Conservation (phyloP, 441 rosid species). For the Geranium incanum region DNA sequence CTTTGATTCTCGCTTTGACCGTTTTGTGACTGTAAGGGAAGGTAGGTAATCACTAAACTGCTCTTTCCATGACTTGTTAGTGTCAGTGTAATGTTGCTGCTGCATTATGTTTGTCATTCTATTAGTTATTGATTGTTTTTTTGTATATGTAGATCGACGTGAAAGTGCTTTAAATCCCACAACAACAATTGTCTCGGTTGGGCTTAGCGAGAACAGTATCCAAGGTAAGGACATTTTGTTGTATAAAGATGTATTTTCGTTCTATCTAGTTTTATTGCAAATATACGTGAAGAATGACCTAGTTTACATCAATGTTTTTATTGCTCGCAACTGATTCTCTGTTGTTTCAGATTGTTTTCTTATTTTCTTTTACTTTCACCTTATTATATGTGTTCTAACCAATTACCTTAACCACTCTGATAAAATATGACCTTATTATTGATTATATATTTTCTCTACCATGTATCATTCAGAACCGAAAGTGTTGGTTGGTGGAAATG, state of each 20-base stretch:
- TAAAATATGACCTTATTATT: constrained; percentile 5
- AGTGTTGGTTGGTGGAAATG: constrained; percentile 59
- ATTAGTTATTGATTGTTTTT: constrained; percentile 2
- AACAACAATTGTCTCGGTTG: constrained; percentile 49
- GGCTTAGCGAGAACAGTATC: constrained; percentile 34
- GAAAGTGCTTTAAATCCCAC: constrained; percentile 45
- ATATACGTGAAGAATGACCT: not conserved
- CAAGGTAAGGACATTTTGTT: constrained; percentile 38
- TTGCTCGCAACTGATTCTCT: not conserved
- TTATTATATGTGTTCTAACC: not conserved
- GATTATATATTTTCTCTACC: not conserved
- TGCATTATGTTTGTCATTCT: not conserved
- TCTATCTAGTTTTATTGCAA: not conserved
- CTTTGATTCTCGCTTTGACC: constrained; percentile 54
- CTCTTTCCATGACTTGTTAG: not conserved
- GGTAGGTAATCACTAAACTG: constrained; percentile 31
- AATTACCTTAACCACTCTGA: not conserved
- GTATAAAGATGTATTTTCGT: not conserved
- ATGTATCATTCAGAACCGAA: constrained; percentile 50
- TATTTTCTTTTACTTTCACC: too few relatives aligned
- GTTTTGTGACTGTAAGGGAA: constrained; percentile 73
- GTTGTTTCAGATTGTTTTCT: too few relatives aligned
- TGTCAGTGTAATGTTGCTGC: not conserved
- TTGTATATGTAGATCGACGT: constrained; percentile 49
- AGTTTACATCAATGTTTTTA: constrained; percentile 12